These are phyloP conservation scores for Berberis thunbergii DNA, from an alignment of 164 flowering plant genomes.

Conservation along the genomic window DNA sequence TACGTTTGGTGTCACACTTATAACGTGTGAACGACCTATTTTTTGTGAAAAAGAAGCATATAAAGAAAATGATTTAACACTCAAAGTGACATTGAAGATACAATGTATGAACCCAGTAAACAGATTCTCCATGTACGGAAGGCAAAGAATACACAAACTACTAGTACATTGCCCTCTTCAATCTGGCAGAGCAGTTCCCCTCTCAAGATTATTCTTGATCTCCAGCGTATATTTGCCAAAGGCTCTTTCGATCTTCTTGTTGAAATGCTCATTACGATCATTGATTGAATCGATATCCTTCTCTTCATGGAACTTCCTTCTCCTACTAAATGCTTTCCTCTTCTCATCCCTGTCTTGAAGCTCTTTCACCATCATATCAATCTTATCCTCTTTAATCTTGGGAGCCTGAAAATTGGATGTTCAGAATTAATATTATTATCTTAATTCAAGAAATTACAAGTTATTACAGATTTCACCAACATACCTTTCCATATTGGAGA, in stretches of 20 bases:
- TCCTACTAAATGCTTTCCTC: conserved; percentile 70
- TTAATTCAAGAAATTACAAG: no score
- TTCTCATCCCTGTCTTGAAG: conserved; percentile 72
- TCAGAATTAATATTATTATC: no score
- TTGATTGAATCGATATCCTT: conserved; percentile 97
- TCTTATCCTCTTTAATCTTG: conserved; percentile 67
- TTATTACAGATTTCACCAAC: no score
- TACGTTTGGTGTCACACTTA: no score
- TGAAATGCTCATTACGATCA: conserved; percentile 97
- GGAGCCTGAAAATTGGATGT: conserved; percentile 41
- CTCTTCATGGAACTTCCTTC: conserved; percentile 88
- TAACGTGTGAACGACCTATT: no score
- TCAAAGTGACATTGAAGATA: no score
- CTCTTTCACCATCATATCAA: conserved; percentile 88
- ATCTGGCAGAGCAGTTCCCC: conserved; percentile 97
- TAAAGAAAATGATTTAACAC: no score
- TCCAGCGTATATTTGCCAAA: conserved; percentile 94
- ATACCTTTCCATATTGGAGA: conserved; percentile 94
- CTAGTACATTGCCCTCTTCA: conserved; percentile 19
- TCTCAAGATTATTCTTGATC: conserved; percentile 95
- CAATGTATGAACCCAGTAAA: not conserved
- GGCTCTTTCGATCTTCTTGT: conserved; percentile 97
- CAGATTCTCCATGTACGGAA: not conserved
- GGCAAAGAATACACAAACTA: not conserved
- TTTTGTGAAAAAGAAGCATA: no score